Evolutionary conservation across 108 stramenopile genomes (phyloP), one percentile per base, ranked within the genome.

Genomic region (Nitzschia sp.): DNA sequence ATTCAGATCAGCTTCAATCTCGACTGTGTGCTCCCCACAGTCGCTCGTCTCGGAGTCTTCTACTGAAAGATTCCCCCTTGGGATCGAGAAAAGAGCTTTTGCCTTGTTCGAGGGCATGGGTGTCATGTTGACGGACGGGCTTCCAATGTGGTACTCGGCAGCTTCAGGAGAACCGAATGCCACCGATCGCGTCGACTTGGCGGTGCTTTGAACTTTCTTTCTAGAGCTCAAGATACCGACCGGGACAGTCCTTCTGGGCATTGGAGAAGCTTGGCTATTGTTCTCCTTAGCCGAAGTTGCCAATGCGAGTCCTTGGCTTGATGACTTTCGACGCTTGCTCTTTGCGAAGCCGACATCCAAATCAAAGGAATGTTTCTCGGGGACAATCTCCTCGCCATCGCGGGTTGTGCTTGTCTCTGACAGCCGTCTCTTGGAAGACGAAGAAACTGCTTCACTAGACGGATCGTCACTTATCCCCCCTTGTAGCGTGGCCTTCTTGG

Each of bases 151-250:
- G 74, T 85, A 95, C 33, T 84, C 75, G 6, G 90, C 90, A 17
- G 86, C 85, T 48, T 84, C 82, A 0, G 92, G 90, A 33, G 89
- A 90, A 5, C 92, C 90, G 71, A 95, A 95, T 15, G 78, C 89
- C 32, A 95, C 92, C 53, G 71, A 67, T 18, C 71, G 61, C 5
- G 86, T 59, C 24, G 84, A 84, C 46, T 71, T 79, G 36, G 82
- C 61, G 38, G 74, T 79, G 66, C 78, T 79, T 54, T 77, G 46
- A 56, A 67, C 32, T 54, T 71, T 48, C 66, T 68, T 60, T 34
- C 65, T 42, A 49, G 72, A 80, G 78, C 82, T 55, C 59, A 74
- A 42, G 70, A 61, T 69, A 32, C 66, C 68, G n/a, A 54, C 19
- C 21, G 55, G 66, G 26, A 15, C 76, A 31, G 3, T 18, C 45